Evolutionary conservation across 805 yeast species (phyloP).

Genomic region (Clavispora phyllophila): DNA sequence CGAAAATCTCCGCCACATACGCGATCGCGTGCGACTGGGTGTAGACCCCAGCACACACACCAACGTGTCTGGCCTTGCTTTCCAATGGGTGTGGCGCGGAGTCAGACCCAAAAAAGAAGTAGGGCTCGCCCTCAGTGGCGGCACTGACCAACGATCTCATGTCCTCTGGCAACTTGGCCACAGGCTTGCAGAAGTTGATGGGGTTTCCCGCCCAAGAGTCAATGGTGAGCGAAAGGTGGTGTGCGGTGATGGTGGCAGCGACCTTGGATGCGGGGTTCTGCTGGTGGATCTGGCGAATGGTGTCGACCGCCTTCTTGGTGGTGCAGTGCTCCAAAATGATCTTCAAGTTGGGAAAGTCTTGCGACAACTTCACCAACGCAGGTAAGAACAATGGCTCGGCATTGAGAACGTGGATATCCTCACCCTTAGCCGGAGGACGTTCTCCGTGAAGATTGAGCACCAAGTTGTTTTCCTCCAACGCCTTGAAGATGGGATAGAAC

Average conservation of each 20-base stretch:
- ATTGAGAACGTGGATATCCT: conserved; percentile 80
- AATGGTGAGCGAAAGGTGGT: conserved; percentile 81
- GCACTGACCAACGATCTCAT: conserved; percentile 77
- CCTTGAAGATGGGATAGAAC: conserved; percentile 86
- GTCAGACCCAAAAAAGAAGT: conserved; percentile 95
- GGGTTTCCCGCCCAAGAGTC: conserved; percentile 98
- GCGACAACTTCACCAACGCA: conserved; percentile 71
- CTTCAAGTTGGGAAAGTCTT: conserved; percentile 78
- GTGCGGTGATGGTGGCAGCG: conserved; percentile 94
- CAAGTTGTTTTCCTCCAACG: conserved; percentile 73
- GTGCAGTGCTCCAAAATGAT: conserved; percentile 95
- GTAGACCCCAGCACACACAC: conserved; percentile 97
- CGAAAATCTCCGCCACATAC: conserved; percentile 85
- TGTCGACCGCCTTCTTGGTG: conserved; percentile 78
- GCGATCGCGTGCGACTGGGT: conserved; percentile 81
- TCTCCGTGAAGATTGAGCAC: conserved; percentile 94
- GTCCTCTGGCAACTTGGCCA: conserved; percentile 88
- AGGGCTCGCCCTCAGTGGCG: conserved; percentile 87
- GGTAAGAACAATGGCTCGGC: conserved; percentile 94
- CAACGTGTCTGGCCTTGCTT: conserved; percentile 68
- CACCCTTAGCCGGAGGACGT: conserved; percentile 58
- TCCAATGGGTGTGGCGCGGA: conserved; percentile 94
- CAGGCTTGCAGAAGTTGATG: conserved; percentile 94
- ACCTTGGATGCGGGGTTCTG: conserved; percentile 45
- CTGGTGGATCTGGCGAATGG: conserved; percentile 52